Evolutionary conservation across 305 asterid genomes (phyloP), one percentile per base, ranked within the genome.

Genomic region (Caryopteris hybrid): DNA sequence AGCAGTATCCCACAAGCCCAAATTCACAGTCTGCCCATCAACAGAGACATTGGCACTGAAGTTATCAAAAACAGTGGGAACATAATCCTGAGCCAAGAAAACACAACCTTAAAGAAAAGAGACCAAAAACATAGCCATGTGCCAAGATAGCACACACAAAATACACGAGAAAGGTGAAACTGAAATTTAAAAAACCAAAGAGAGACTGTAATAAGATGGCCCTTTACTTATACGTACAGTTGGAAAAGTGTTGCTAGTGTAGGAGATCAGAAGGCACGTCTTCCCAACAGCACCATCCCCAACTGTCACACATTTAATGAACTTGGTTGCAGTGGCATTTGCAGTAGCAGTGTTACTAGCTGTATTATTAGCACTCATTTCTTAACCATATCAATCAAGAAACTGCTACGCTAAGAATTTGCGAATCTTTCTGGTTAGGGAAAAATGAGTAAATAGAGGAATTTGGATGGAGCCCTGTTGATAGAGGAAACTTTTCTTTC

Each of bases 281-380:
- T 90, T 90, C 36, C 96, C 96, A 79, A 90, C 93, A 11, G 96
- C 95, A 52, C 96, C 96, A 79, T 90, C 96, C 60, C 96, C 95
- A 75, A 90, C 96, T 5, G 95, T 87, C 12, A 90, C 96, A 78
- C 96, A 90, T 72, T 90, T 90, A 61, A 90, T 84, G 91, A 90
- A 90, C 74, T 76, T 90, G 57, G 89, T 84, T 3, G 86, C 84
- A 0, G 85, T 68, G 25, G n/a, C n/a, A n/a, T n/a, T n/a, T n/a
- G n/a, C n/a, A n/a, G n/a, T n/a, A n/a, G 81, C 61, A 69, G 79
- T 29, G 17, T 48, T 47, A n/a, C 45, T 56, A 64, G 71, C 65
- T 52, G 34, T 76, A 27, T 27, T 61, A 51, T 63, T 72, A 16
- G 53, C 71, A 76, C 83, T 86, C 96, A 86, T 89, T 69, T 75